phyloP scores from a whole-genome alignment of 768 basidiomycete genomes.

The Kwoniella sp. region DNA sequence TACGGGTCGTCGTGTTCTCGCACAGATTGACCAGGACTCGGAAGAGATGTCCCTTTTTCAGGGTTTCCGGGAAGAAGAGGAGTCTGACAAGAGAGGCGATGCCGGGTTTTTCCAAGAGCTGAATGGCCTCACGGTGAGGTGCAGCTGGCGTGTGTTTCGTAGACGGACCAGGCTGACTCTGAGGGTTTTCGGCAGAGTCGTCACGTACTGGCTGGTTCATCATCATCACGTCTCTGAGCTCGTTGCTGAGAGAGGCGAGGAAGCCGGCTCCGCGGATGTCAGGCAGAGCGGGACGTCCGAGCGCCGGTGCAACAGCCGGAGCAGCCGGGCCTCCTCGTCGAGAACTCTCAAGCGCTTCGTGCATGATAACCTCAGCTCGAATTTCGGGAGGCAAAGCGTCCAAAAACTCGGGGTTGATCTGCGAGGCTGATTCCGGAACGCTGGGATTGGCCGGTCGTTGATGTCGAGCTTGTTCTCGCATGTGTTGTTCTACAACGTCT shows the following conservation, averaged over 20 bases:
- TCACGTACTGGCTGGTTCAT: constrained; percentile 63
- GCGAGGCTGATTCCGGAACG: constrained; percentile 65
- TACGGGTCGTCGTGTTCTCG: constrained; percentile 87
- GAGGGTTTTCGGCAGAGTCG: constrained; percentile 9
- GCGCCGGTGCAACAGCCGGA: constrained; percentile 50
- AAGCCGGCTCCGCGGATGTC: constrained; percentile 66
- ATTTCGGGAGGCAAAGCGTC: constrained; percentile 95
- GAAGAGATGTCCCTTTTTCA: constrained; percentile 80
- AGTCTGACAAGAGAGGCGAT: constrained; percentile 86
- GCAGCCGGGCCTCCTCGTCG: constrained; percentile 53
- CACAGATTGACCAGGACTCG: constrained; percentile 88
- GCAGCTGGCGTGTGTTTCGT: constrained; percentile 6
- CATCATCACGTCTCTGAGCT: constrained; percentile 84
- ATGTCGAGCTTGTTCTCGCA: constrained; percentile 69
- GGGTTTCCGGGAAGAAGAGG: constrained; percentile 92
- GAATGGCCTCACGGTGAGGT: constrained; percentile 78
- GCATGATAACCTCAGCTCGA: constrained; percentile 93
- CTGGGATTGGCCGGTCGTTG: constrained; percentile 64
- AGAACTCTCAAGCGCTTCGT: constrained; percentile 81
- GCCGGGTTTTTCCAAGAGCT: constrained; percentile 85
- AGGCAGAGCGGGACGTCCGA: constrained; percentile 37
- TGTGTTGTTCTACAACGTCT: constrained; percentile 95
- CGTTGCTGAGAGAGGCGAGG: constrained; percentile 87
- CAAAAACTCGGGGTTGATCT: constrained; percentile 92
- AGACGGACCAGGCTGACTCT: constrained; percentile 60